These are phyloP conservation scores for Botryotinia globosa DNA, from an alignment of 2,329 filamentous ascomycete species.

Conservation along the genomic window DNA sequence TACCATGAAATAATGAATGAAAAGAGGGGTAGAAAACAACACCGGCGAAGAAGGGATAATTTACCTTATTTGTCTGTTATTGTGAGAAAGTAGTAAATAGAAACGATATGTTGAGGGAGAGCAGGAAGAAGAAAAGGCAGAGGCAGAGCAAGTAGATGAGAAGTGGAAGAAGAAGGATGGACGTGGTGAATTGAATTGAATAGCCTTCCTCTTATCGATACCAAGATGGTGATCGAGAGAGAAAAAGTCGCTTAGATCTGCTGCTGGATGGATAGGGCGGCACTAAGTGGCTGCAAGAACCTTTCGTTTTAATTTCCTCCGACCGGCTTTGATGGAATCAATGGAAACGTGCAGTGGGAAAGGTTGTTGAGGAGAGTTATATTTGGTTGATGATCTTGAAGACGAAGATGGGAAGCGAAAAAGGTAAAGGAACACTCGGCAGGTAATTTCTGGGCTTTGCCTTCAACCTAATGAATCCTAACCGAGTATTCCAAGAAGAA, in stretches of 20 bases:
- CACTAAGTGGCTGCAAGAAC: background rate
- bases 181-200: constrained; percentile 3
- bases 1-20: background rate
- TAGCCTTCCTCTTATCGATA: constrained; percentile 11
- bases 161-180: background rate
- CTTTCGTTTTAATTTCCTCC: background rate
- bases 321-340: background rate
- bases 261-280: constrained; percentile 10
- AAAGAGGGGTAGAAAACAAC: constrained; percentile 1
- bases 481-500: constrained; percentile 5
- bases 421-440: background rate
- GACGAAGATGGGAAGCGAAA: background rate
- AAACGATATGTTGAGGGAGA: background rate
- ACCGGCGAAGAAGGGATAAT: background rate
- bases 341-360: background rate
- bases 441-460: background rate
- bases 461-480: constrained; percentile 3
- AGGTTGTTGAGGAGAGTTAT: background rate
- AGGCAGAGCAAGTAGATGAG: background rate
- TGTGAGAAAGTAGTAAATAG: background rate
- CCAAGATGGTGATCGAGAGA: constrained; percentile 1
- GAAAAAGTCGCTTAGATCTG: constrained; percentile 7
- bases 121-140: background rate
- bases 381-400: background rate
- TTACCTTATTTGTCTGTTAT: background rate